phyloP scores from a whole-genome alignment of 805 yeast species.

The Priceomyces fermenticarens region DNA sequence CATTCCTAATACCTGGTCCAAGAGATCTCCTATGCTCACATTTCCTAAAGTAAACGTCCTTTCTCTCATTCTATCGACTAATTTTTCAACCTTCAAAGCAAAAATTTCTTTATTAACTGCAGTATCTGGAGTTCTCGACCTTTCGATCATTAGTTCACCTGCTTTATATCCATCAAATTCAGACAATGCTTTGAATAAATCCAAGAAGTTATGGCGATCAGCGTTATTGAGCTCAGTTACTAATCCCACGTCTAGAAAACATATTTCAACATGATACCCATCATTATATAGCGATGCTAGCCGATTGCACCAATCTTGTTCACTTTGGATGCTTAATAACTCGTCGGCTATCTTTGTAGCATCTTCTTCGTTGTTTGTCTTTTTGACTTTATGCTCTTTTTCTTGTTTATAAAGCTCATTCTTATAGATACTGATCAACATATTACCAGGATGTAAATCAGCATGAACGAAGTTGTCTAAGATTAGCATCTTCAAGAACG shows the following conservation, averaged over 20 bases:
- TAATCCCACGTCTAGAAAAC: constrained; percentile 90
- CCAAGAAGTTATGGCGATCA: constrained; percentile 84
- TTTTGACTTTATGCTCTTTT: constrained; percentile 40
- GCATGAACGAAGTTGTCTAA: constrained; percentile 94
- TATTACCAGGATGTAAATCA: constrained; percentile 96
- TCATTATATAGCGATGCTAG: constrained; percentile 46
- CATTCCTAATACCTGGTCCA: constrained; percentile 85
- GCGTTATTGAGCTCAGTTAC: constrained; percentile 80
- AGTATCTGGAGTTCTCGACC: constrained; percentile 92
- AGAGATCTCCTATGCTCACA: constrained; percentile 84
- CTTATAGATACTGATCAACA: constrained; percentile 69
- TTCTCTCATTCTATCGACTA: constrained; percentile 77
- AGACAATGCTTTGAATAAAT: constrained; percentile 81
- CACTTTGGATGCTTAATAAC: constrained; percentile 32
- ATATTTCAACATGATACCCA: constrained; percentile 79
- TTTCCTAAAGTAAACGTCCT: constrained; percentile 91
- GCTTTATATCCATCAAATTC: constrained; percentile 92
- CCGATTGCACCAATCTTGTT: constrained; percentile 43
- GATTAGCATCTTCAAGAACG: constrained; percentile 89
- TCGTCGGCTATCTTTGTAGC: constrained; percentile 44
- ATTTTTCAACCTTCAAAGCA: constrained; percentile 79
- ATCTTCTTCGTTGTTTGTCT: constrained; percentile 44
- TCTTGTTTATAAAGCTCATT: constrained; percentile 41
- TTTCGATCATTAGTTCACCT: constrained; percentile 92
- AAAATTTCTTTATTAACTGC: constrained; percentile 82